Evolutionary conservation across 768 basidiomycete species (phyloP).

Genomic region (Boletus sp.): DNA sequence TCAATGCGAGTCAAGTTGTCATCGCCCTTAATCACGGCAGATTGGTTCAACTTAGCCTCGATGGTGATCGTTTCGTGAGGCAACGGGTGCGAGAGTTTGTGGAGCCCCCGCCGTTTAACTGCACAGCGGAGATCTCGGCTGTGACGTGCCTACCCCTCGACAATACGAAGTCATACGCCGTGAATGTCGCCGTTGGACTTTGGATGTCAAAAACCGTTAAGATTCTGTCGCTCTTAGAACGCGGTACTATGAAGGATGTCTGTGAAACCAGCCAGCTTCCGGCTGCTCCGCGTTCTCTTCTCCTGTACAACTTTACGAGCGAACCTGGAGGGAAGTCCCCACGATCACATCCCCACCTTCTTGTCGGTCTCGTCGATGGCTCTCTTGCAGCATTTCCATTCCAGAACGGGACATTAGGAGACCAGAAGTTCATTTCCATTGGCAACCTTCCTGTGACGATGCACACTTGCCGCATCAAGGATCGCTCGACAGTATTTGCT

Average conservation of each 20-base stretch:
- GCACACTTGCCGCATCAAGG: conserved; percentile 52
- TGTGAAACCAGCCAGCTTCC: conserved; percentile 34
- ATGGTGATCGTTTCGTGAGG: conserved; percentile 36
- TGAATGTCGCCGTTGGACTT: conserved; percentile 60
- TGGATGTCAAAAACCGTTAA: conserved; percentile 70
- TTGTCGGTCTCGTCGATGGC: conserved; percentile 77
- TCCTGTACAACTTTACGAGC: conserved; percentile 58
- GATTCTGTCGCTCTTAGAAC: conserved; percentile 42
- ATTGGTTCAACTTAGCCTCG: conserved; percentile 49
- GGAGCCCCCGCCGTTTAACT: conserved; percentile 15
- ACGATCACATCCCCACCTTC: conserved; percentile 51
- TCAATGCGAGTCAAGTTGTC: conserved; percentile 66
- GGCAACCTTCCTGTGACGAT: conserved; percentile 67
- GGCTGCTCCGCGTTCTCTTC: conserved; percentile 43
- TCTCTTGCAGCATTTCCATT: conserved; percentile 57
- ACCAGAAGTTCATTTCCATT: conserved; percentile 59
- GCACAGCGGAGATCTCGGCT: conserved; percentile 58
- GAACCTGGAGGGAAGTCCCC: conserved; percentile 31
- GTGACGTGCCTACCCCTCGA: conserved; percentile 63
- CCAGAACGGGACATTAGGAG: conserved; percentile 36
- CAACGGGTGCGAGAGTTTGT: conserved; percentile 23
- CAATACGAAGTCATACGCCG: conserved; percentile 42
- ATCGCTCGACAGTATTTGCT: conserved; percentile 59
- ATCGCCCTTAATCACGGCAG: conserved; percentile 56
- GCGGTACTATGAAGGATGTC: conserved; percentile 17